Percentiles rank a stretch among this genome's conserved stretches.
Evolutionary conservation across 495 filamentous ascomycete species (phyloP).

Genomic region (Hypomontagnella monticulosa): DNA sequence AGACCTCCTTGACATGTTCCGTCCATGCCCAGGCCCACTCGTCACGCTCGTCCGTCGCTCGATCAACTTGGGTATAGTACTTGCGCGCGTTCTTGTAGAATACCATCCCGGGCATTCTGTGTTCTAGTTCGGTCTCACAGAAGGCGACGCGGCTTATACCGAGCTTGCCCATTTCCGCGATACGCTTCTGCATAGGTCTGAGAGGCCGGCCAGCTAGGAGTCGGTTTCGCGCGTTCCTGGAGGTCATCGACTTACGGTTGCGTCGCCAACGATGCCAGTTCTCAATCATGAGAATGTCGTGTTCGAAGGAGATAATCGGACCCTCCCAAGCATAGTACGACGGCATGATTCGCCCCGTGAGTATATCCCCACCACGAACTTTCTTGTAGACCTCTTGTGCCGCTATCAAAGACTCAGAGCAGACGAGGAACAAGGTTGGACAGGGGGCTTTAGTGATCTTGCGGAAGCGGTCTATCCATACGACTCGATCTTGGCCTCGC

Average conservation of each 20-base stretch:
- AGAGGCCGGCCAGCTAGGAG: background rate
- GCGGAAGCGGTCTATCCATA: background rate
- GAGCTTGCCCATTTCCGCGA: background rate
- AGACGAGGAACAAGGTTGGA: conserved; percentile 12
- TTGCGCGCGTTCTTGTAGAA: conserved; percentile 14
- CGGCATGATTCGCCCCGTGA: background rate
- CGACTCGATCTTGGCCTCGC: background rate
- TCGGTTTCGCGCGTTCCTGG: background rate
- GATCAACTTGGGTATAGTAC: background rate
- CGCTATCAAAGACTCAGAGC: background rate
- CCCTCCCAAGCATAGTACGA: background rate
- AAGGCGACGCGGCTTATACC: background rate
- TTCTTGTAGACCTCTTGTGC: background rate
- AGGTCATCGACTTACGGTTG: background rate
- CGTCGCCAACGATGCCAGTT: background rate
- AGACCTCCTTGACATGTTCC: background rate
- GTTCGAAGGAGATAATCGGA: conserved; percentile 8
- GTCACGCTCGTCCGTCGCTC: background rate
- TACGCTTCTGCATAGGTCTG: background rate
- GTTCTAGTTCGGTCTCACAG: no score
- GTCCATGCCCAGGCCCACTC: conserved; percentile 3
- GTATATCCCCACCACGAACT: background rate
- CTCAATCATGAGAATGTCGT: conserved; percentile 1
- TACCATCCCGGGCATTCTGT: background rate
- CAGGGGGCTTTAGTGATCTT: conserved; percentile 1